These are phyloP conservation scores for Talinum fruticosum DNA, from an alignment of 148 eudicot genomes.

Conservation along the genomic window DNA sequence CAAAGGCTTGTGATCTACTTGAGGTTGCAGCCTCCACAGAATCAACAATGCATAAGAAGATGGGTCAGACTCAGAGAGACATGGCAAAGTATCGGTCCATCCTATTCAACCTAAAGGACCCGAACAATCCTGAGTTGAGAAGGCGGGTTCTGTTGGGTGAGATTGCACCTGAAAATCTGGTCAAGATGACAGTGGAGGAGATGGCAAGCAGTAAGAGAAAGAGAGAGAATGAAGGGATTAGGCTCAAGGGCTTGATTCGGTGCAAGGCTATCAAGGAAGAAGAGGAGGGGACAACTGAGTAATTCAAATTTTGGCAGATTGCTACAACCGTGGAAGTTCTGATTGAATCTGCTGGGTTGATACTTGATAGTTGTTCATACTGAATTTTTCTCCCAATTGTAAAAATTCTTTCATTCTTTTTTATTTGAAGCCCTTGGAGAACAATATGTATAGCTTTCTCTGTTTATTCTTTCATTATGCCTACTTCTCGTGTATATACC, in stretches of 20 bases:
- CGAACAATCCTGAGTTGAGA: slow-evolving; percentile 1
- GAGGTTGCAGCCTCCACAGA: slow-evolving; percentile 35
- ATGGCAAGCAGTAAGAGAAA: background rate
- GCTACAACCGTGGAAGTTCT: too few relatives aligned
- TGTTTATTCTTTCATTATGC: too few relatives aligned
- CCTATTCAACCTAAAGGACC: background rate
- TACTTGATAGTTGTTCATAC: too few relatives aligned
- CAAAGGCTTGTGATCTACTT: slow-evolving; percentile 26
- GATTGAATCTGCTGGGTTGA: too few relatives aligned
- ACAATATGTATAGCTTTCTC: too few relatives aligned
- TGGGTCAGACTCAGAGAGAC: slow-evolving; percentile 23
- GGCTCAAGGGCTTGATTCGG: background rate
- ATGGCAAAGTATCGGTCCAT: slow-evolving; percentile 13
- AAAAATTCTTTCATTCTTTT: too few relatives aligned
- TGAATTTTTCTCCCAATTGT: too few relatives aligned
- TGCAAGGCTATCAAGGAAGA: background rate
- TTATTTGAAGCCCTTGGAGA: too few relatives aligned
- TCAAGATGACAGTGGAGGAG: background rate
- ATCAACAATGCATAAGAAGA: slow-evolving; percentile 35
- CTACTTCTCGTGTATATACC: too few relatives aligned
- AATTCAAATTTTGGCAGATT: background rate
- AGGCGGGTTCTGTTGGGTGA: slow-evolving; percentile 2
- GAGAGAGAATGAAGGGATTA: background rate
- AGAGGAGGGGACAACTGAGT: background rate
- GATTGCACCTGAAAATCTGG: background rate